Evolutionary conservation across 768 basidiomycete genomes (phyloP).

Genomic region (Ramaria sp.): DNA sequence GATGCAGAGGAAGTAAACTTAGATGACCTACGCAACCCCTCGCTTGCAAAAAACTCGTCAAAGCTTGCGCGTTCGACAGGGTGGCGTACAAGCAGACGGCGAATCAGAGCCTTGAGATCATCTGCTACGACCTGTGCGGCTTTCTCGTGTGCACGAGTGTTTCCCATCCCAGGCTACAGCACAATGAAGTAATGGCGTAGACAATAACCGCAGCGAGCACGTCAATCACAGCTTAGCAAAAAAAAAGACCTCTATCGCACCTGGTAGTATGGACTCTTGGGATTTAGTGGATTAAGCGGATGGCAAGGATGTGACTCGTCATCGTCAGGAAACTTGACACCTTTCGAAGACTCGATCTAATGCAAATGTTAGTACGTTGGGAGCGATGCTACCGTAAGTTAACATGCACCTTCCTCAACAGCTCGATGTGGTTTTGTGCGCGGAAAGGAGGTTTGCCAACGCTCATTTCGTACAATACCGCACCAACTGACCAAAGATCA

Average conservation of each 20-base stretch:
- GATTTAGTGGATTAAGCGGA: conserved; percentile 7
- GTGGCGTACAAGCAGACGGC: conserved; percentile 69
- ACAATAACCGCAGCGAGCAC: neutral
- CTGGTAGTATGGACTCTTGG: conserved; percentile 7
- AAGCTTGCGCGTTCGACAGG: conserved; percentile 81
- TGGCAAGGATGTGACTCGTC: conserved; percentile 9
- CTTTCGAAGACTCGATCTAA: conserved; percentile 9
- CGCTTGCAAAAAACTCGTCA: conserved; percentile 84
- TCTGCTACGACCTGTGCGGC: conserved; percentile 65
- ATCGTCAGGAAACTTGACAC: conserved; percentile 8
- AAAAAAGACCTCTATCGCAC: neutral
- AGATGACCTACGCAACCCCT: conserved; percentile 62
- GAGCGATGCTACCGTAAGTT: neutral
- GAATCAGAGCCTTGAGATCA: conserved; percentile 84
- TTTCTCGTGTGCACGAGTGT: conserved; percentile 73
- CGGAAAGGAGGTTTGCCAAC: conserved; percentile 92
- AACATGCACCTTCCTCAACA: conserved; percentile 59
- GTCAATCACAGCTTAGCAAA: too few relatives aligned
- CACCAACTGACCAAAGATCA: conserved; percentile 97
- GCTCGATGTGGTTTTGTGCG: conserved; percentile 91
- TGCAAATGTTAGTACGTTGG: neutral
- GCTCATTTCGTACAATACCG: conserved; percentile 92
- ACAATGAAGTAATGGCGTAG: neutral
- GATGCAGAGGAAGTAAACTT: conserved; percentile 42
- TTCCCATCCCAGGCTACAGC: conserved; percentile 6